A percentile compares a stretch with the other conserved stretches of the same genome.
Evolutionary conservation across 495 filamentous ascomycete genomes (phyloP).

Genomic region (Penicilliopsis zonata): DNA sequence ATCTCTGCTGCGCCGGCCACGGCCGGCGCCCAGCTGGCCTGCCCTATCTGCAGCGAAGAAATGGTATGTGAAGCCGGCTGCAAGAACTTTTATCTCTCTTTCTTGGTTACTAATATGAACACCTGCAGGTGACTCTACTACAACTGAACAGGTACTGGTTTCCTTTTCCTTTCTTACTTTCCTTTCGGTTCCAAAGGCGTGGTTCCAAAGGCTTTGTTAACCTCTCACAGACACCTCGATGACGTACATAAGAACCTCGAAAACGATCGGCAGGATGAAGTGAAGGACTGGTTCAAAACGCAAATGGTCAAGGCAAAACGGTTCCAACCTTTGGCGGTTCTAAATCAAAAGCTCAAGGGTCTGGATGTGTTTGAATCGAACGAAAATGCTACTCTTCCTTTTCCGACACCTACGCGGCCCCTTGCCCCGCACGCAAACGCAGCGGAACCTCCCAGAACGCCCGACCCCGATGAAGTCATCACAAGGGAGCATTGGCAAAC

Average conservation of each 20-base stretch:
- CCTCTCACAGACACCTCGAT: slow-evolving; percentile 66
- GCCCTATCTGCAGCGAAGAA: slow-evolving; percentile 93
- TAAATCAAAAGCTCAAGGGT: slow-evolving; percentile 95
- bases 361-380: slow-evolving; percentile 96
- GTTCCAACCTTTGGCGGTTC: slow-evolving; percentile 83
- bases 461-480: slow-evolving; percentile 81
- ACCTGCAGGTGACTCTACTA: slow-evolving; percentile 75
- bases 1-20: slow-evolving; percentile 39
- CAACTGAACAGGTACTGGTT: slow-evolving; percentile 76
- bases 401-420: slow-evolving; percentile 17
- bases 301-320: slow-evolving; percentile 93
- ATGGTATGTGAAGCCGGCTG: slow-evolving; percentile 47
- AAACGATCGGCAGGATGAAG: slow-evolving; percentile 86
- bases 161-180: background rate
- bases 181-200: background rate
- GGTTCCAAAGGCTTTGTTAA: background rate
- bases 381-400: slow-evolving; percentile 41
- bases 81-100: background rate
- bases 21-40: slow-evolving; percentile 57
- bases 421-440: slow-evolving; percentile 17
- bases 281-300: slow-evolving; percentile 95
- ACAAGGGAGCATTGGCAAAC: slow-evolving; percentile 83
- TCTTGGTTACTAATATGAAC: slow-evolving; percentile 5
- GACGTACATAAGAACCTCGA: slow-evolving; percentile 90
- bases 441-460: slow-evolving; percentile 23